phyloP scores from a whole-genome alignment of 2,329 filamentous ascomycete genomes.

The Simplicillium sp. region DNA sequence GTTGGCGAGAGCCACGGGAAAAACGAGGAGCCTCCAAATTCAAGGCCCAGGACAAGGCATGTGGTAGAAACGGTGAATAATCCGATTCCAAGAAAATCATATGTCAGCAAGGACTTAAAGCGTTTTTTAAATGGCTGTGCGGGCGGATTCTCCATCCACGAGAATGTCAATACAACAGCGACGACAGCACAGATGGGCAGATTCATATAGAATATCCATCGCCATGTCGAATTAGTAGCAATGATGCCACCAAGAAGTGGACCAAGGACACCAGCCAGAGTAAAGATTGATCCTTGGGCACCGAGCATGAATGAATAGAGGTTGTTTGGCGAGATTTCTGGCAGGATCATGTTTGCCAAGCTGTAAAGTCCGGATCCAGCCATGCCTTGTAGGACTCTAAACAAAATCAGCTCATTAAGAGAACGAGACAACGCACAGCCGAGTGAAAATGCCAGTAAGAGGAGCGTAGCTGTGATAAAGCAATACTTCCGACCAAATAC shows the following conservation, averaged over 20 bases:
- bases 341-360: background rate
- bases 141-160: background rate
- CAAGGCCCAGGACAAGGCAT: background rate
- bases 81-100: background rate
- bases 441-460: background rate
- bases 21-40: background rate
- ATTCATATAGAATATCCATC: background rate
- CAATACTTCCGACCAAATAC: background rate
- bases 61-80: background rate
- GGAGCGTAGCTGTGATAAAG: background rate
- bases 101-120: background rate
- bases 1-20: background rate
- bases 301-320: background rate
- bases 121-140: background rate
- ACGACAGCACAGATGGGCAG: background rate
- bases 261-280: background rate
- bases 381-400: conserved; percentile 27
- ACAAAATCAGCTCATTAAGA: conserved; percentile 35
- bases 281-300: background rate
- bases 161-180: background rate
- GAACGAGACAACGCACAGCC: conserved; percentile 14
- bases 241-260: background rate
- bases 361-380: background rate
- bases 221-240: background rate
- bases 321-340: background rate